Conservation (phyloP, 2,329 filamentous ascomycete genomes). For the Colletotrichum falcatum region DNA sequence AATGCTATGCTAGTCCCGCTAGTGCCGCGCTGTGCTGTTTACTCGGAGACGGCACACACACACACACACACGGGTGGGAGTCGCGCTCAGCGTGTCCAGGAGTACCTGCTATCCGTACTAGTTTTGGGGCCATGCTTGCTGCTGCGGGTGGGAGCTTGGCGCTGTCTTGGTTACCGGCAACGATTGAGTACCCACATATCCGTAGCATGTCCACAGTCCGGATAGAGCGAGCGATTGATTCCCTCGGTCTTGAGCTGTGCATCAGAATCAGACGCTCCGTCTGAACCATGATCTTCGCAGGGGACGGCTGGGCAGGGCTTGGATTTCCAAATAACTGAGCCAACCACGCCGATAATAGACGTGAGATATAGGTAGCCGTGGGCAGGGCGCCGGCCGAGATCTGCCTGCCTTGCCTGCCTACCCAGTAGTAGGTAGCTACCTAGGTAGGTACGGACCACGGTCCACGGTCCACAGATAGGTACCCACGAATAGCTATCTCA, state of each 20-base stretch:
- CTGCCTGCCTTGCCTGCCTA: too few relatives aligned
- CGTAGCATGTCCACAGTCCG: too few relatives aligned
- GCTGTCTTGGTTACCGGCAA: slow-evolving; percentile 24
- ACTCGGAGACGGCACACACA: slow-evolving; percentile 10
- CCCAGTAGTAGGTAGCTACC: too few relatives aligned
- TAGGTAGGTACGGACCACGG: slow-evolving; percentile 23
- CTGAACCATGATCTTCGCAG: slow-evolving; percentile 57
- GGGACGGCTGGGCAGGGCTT: slow-evolving; percentile 47
- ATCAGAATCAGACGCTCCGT: slow-evolving; percentile 55
- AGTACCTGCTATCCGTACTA: too few relatives aligned
- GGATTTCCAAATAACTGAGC: slow-evolving; percentile 41
- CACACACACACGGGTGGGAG: slow-evolving; percentile 3
- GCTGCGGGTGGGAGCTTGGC: slow-evolving; percentile 29
- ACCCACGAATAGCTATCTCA: slow-evolving; percentile 30
- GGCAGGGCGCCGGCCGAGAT: too few relatives aligned
- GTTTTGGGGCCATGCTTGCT: slow-evolving; percentile 18
- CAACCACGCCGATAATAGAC: slow-evolving; percentile 22
- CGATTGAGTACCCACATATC: too few relatives aligned
- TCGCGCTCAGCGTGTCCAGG: slow-evolving; percentile 15
- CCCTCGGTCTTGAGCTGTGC: slow-evolving; percentile 48
- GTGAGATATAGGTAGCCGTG: too few relatives aligned
- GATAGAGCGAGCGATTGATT: slow-evolving; percentile 29
- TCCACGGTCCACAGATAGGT: too few relatives aligned
- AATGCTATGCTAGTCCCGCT: background rate
- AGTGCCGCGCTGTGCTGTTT: background rate